phyloP scores from a whole-genome alignment of 768 basidiomycete genomes.

The Piloderma croceum region DNA sequence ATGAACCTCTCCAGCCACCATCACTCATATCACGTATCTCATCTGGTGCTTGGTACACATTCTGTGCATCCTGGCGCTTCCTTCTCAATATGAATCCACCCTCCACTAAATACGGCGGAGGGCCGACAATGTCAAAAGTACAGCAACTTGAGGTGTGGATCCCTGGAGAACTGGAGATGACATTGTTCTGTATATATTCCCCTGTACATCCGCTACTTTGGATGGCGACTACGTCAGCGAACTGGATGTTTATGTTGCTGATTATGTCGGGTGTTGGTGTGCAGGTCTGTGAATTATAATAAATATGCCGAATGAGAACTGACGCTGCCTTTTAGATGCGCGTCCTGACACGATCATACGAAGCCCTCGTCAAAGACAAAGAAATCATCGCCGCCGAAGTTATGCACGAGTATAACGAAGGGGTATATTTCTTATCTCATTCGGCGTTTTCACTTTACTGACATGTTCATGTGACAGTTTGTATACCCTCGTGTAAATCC shows the following conservation, averaged over 20 bases:
- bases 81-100: constrained; percentile 56
- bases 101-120: constrained; percentile 28
- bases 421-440: constrained; percentile 39
- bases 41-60: constrained; percentile 40
- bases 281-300: constrained; percentile 43
- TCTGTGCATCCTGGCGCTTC: constrained; percentile 60
- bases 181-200: constrained; percentile 71
- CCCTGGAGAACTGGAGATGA: constrained; percentile 65
- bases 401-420: constrained; percentile 77
- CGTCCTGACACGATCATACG: constrained; percentile 49
- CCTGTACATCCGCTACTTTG: constrained; percentile 72
- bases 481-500: constrained; percentile 79
- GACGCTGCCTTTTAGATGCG: constrained; percentile 35
- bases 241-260: constrained; percentile 70
- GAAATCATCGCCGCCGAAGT: constrained; percentile 74
- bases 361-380: constrained; percentile 65
- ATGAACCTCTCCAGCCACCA: constrained; percentile 41
- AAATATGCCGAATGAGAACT: not conserved
- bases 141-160: constrained; percentile 78
- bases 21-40: constrained; percentile 24
- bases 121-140: constrained; percentile 45
- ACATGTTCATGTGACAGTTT: constrained; percentile 44
- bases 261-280: constrained; percentile 62
- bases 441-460: not conserved
- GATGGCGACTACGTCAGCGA: constrained; percentile 62